Percentiles rank a stretch among this genome's conserved stretches.
Evolutionary conservation across 805 yeast genomes (phyloP).

Genomic region (Saccharomycopsis selenospora): DNA sequence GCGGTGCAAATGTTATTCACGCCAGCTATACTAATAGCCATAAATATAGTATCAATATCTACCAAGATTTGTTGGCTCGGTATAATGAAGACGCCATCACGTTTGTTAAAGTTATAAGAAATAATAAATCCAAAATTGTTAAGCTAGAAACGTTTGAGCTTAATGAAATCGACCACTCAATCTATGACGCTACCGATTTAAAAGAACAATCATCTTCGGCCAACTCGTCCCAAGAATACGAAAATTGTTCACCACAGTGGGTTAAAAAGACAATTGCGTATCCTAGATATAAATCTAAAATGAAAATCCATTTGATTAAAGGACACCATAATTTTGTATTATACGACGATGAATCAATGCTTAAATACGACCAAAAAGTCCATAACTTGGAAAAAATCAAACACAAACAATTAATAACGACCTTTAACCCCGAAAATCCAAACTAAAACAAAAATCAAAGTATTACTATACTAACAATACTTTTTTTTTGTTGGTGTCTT

Average conservation of each 20-base stretch:
- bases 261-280: conserved; percentile 31
- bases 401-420: conserved; percentile 3
- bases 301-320: conserved; percentile 31
- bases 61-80: conserved; percentile 2
- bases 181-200: conserved; percentile 6
- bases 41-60: conserved; percentile 3
- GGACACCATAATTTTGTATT: conserved; percentile 20
- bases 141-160: conserved; percentile 29
- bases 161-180: conserved; percentile 18
- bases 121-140: conserved; percentile 27
- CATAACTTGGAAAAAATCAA: conserved; percentile 16
- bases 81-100: conserved; percentile 21
- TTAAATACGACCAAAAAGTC: conserved; percentile 27
- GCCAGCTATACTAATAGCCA: background rate
- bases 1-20: too few relatives aligned
- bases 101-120: conserved; percentile 31
- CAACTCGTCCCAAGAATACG: background rate
- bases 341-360: conserved; percentile 28
- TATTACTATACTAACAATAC: too few relatives aligned
- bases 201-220: background rate
- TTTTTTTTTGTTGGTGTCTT: too few relatives aligned
- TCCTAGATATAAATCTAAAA: conserved; percentile 34
- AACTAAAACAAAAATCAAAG: too few relatives aligned
- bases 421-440: conserved; percentile 2
- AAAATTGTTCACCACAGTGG: conserved; percentile 26